Evolutionary conservation across 2,329 filamentous ascomycete species (phyloP).

Genomic region (Ceratocystis destructans): DNA sequence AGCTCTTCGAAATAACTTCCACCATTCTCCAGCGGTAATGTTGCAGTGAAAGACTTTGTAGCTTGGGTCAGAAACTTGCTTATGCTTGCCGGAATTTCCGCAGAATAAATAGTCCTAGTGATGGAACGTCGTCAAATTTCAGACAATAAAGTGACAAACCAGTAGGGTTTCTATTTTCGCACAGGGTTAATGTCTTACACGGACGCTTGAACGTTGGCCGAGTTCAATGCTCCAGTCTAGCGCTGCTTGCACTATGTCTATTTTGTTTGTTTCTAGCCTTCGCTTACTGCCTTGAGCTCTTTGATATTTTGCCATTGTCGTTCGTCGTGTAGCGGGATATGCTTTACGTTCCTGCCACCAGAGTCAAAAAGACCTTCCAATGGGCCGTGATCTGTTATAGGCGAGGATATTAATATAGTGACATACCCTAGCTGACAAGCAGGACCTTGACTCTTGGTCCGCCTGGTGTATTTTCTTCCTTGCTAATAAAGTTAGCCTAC

Average conservation of each 20-base stretch:
- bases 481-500: background rate
- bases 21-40: background rate
- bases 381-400: slow-evolving; percentile 1
- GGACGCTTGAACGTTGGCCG: background rate
- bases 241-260: background rate
- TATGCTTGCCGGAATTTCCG: background rate
- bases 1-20: background rate
- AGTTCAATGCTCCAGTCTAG: background rate
- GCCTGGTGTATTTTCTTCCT: no score
- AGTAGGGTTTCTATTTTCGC: background rate
- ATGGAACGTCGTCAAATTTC: background rate
- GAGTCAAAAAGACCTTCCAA: background rate
- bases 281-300: background rate
- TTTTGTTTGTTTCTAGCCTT: background rate
- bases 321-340: background rate
- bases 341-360: background rate
- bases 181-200: background rate
- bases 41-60: background rate
- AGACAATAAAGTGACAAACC: background rate
- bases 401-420: background rate
- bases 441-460: background rate
- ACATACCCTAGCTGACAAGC: background rate
- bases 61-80: background rate
- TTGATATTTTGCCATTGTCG: background rate
- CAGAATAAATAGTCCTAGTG: background rate